A percentile compares a stretch with the other conserved stretches of the same genome.
Evolutionary conservation across 441 rosid species (phyloP).

Genomic region (Gossypium davidsonii): DNA sequence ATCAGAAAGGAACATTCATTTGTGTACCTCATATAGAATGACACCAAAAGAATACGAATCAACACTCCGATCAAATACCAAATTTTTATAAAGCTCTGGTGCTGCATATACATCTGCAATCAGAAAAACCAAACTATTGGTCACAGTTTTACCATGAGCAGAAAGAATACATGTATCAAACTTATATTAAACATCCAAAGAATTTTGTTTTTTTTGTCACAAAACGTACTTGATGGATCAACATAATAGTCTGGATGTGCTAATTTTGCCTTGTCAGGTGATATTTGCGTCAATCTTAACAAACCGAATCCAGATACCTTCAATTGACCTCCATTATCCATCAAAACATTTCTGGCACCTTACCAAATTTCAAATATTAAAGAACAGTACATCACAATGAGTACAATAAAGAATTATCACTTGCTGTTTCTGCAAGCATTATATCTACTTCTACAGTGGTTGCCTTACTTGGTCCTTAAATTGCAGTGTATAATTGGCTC

Average conservation of each 20-base stretch:
- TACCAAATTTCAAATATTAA: constrained; percentile 77
- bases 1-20: neutral
- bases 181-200: neutral
- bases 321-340: constrained; percentile 81
- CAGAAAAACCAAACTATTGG: constrained; percentile 16
- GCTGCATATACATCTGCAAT: constrained; percentile 65
- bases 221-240: constrained; percentile 58
- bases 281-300: constrained; percentile 50
- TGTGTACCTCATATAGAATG: constrained; percentile 72
- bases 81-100: constrained; percentile 74
- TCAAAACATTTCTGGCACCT: constrained; percentile 99
- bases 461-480: constrained; percentile 91
- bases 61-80: constrained; percentile 65
- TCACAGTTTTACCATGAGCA: neutral
- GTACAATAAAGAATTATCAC: constrained; percentile 13
- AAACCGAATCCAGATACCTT: constrained; percentile 88
- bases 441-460: constrained; percentile 44
- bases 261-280: constrained; percentile 62
- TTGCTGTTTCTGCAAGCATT: constrained; percentile 18
- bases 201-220: neutral
- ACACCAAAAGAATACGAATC: constrained; percentile 82
- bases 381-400: constrained; percentile 31
- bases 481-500: constrained; percentile 88
- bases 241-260: constrained; percentile 35
- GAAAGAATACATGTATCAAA: neutral